Base-by-base conservation (phyloP, 139 green algal genomes). In the Eudorina sp. region DNA sequence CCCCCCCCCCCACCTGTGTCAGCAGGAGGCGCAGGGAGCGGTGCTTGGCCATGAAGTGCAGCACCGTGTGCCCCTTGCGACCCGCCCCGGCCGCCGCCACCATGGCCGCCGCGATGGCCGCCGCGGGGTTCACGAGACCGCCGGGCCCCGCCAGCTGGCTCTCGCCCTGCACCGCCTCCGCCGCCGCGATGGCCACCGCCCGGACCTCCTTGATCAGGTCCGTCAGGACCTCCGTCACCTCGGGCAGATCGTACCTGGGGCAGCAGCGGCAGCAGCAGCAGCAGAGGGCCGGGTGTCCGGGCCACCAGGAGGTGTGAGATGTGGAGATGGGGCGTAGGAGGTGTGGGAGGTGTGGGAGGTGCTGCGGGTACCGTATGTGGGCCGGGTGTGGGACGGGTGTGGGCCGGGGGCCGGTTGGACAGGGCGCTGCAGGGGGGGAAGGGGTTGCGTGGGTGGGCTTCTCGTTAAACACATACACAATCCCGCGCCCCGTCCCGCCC, bases 201-300 rank as follows among this genome's bases (percentile, higher is more conserved):
- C 66, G 41, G 23, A 85, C 55, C 78, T 85, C 78, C 1, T 21
- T 9, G 8, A 58, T 27, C 23, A 85, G 38, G 7, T 74, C 78
- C 3, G 3, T 0, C 55, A 85, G 58, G 27, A 74, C 78, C 0
- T 11, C 40, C 3, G 73, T 55, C 55, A 85, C 40, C 55, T 85
- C 78, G 7, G 78, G 78, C 38, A 85, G 78, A 7, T 73, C 9
- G 78, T 31, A 85, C 38, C 78, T 85, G 55, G 1, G 53, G 31
- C 18, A 4, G 40, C n/a, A n/a, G 14, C 7, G 64, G 64, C 13
- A 58, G 13, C 51, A 58, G 51, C 13, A 13, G 64, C 9, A 31
- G 4, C 31, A 43, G n/a, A 43, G 4, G 64, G 43, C 11, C 8
- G 29, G 43, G n/a, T 68, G 27, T 27, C 58, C 9, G 18, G n/a